Base-by-base conservation (phyloP, 2,329 filamentous ascomycete genomes). In the Keithomyces neogunnii region DNA sequence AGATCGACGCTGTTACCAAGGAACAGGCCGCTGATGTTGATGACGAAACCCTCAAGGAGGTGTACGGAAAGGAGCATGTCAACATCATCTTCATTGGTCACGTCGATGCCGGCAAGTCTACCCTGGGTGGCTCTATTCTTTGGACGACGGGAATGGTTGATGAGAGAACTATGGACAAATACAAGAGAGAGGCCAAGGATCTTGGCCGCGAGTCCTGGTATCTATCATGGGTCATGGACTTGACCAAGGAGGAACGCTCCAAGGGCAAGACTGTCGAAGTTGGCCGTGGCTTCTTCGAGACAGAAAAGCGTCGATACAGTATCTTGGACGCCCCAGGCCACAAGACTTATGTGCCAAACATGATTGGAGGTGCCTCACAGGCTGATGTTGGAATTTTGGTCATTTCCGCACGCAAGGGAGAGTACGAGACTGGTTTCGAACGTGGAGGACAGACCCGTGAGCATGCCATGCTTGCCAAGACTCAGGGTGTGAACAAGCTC, bases 181-280 rank as follows among this genome's bases (percentile, higher is more conserved):
- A 96, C 77, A 96, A 92, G 80, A 84, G 82, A 61, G 95, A 99
- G 63, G 92, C 93, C 48, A 97, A 96, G 76, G 93, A 97, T 9
- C 80, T 93, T 57, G 93, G 93, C 49, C 88, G 91, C 74, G 93
- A 97, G 74, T 95, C 92, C 3, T 99, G 93, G 93, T 99, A 97
- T 69, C 80, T 99, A 28, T 99, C 93, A 43, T 99, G 95, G 93
- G 95, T 91, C 55, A 81, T 99, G 62, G 93, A 99, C 78, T 70
- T 97, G 69, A 99, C 90, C 60, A 96, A 92, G 71, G 95, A 99
- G 70, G 93, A 99, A 69, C 83, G 95, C 64, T 77, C 88, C 49
- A 95, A 97, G 78, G 93, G 93, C 59, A 99, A 97, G 77, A 99
- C 93, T 5, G 91, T 99, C 57, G 93, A 99, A 71, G 92, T 97